Evolutionary conservation across 495 filamentous ascomycete genomes (phyloP).

Genomic region (Halenospora varia): DNA sequence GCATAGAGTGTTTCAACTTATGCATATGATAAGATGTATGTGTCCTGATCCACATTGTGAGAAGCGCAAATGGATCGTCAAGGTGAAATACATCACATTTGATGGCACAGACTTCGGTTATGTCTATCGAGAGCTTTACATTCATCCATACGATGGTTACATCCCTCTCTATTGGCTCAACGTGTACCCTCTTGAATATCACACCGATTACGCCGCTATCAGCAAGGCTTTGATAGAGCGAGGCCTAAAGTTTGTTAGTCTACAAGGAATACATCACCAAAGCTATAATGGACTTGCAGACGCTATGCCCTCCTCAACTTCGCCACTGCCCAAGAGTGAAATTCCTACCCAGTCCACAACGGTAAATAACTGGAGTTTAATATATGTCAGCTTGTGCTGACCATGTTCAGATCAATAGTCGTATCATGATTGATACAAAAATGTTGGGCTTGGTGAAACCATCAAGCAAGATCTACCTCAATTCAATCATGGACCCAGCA

Average conservation of each 20-base stretch:
- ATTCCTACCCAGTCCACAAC: too few species aligned
- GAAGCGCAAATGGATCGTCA: neutral
- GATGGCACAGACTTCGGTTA: neutral
- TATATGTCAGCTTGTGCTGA: neutral
- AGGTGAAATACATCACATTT: too few species aligned
- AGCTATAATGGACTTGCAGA: neutral
- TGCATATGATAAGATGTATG: neutral
- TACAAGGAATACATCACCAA: neutral
- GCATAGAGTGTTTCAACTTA: neutral
- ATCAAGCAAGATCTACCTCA: constrained; percentile 27
- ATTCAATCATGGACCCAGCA: neutral
- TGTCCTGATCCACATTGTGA: neutral
- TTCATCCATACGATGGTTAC: neutral
- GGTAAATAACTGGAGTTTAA: too few species aligned
- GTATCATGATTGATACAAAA: constrained; percentile 82
- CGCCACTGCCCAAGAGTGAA: neutral
- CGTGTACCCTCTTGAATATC: neutral
- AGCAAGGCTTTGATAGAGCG: neutral
- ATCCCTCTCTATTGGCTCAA: neutral
- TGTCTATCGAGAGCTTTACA: neutral
- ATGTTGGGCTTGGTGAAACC: constrained; percentile 81
- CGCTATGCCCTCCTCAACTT: too few species aligned
- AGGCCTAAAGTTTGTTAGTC: neutral
- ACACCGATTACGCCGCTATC: neutral
- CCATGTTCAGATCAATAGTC: constrained; percentile 16